These are phyloP conservation scores for Solanum virginianum DNA, from an alignment of 257 asterid genomes.

Conservation along the genomic window DNA sequence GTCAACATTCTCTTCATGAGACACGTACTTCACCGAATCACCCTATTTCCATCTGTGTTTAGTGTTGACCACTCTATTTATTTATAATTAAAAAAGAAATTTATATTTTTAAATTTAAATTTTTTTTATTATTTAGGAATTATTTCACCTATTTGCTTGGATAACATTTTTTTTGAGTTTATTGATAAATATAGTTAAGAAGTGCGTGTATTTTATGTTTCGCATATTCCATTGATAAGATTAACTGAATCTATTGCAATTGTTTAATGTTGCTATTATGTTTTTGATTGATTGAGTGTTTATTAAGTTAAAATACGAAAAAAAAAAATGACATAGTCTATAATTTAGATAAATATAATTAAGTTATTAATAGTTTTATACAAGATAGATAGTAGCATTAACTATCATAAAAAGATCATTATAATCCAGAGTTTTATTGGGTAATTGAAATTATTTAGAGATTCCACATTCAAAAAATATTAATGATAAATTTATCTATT, in stretches of 20 bases:
- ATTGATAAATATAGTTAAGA: too few relatives aligned
- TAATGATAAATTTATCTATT: neutral
- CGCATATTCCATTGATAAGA: accelerated
- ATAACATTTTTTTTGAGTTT: too few relatives aligned
- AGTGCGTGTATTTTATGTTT: too few relatives aligned
- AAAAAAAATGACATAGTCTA: neutral
- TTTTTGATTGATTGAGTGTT: neutral
- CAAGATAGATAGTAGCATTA: neutral
- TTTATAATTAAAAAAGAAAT: accelerated
- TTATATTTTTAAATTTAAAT: neutral
- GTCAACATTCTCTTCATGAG: neutral
- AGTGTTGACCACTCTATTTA: neutral
- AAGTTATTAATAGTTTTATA: neutral
- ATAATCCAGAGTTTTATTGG: neutral
- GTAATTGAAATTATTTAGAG: neutral
- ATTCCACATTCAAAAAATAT: neutral
- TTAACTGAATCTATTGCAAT: neutral
- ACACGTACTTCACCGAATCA: neutral
- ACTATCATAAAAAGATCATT: neutral
- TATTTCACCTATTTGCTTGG: too few relatives aligned
- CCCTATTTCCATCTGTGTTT: neutral
- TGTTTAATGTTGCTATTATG: neutral
- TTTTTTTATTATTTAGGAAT: neutral
- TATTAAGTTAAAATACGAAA: neutral
- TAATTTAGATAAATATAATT: neutral